Evolutionary conservation across 2,329 filamentous ascomycete species (phyloP), one percentile per base, ranked within the genome.

Genomic region (Nemania abortiva): DNA sequence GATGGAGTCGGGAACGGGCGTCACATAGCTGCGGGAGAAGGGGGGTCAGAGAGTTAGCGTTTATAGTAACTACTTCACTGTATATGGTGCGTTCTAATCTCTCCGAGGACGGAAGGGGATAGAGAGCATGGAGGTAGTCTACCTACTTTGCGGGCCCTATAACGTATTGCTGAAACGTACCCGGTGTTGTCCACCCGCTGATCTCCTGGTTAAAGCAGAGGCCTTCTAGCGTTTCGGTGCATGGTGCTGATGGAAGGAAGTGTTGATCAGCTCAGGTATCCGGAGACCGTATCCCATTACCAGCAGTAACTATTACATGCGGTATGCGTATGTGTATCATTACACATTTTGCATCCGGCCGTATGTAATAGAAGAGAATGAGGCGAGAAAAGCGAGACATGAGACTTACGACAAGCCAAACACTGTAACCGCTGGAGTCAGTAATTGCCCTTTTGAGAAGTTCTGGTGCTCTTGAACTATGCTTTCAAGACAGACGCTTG

Each of bases 81-180:
- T 6, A 22, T 39, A n/a, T 54, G 11, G 45, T 27, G 20, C 27
- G 22, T 1, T 11, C 10, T 15, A 10, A 15, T n/a, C 42, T 52
- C 13, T 24, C n/a, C 24, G 24, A 2, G n/a, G 24, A 1, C 24
- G 31, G 15, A 22, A 13, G 37, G 7, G 1, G 6, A 13, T 5
- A 31, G 27, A 50, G 22, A 18, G 66, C 13, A 27, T 9, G 39
- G 22, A 27, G 18, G 3, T 24, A 15, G 42, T 47, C 6, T 24
- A 64, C 66, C 65, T 66, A 72, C 69, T 72, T 69, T 2, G 71
- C 71, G 20, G 71, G 65, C 6, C 65, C 68, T 10, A 73, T 13
- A 18, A 65, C 71, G 29, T 70, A 73, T 62, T 73, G 54, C 49
- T 72, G 71, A 22, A 72, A 73, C 5, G 70, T 73, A 0, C 70